Base-by-base conservation (phyloP, 768 basidiomycete species). In the Chalciporus pseudorubinellus region DNA sequence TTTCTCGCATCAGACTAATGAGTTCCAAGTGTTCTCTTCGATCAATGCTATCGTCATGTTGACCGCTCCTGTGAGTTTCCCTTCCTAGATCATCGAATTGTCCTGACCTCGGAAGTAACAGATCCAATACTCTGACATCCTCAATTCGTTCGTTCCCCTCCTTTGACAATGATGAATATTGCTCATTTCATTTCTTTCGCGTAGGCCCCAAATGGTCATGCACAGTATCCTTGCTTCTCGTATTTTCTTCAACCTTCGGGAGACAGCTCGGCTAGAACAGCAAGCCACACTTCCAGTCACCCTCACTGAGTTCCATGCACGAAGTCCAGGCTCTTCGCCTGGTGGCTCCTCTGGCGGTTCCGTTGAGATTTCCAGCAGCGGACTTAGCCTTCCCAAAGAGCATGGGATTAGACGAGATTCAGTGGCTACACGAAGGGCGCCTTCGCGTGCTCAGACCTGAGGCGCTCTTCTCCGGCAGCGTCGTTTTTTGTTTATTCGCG, bases 221-320 rank as follows among this genome's bases (percentile, higher is more conserved):
- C 61, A 63, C 21, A 63, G 62, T 18, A 53, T 63, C 26, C 61
- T 63, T 48, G 51, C 61, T 6, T 63, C 61, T n/a, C 61, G 61
- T 3, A 54, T 62, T 29, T 61, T 62, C 40, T 62, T 62, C 22
- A 60, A 62, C 44, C 61, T 62, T 24, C 56, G 50, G 43, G 55
- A 62, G 44, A 60, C 61, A 8, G 28, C 19, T 14, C 59, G n/a
- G 41, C 39, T 12, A 48, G 52, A 52, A 39, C 29, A 54, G 42
- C 2, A 5, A 9, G 22, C 4, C 6, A 18, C 45, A 5, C n/a
- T 26, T 13, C 39, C 39, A 3, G 22, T 39, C 6, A 20, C 43
- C 16, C 51, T 53, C 4, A 19, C 59, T 3, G 59, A 57, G 8
- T 57, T 60, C 29, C 49, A 16, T 53, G 59, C 49, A 8, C 1